These are phyloP conservation scores for Citrus maxima DNA, from an alignment of 345 rosid species.

Conservation along the genomic window DNA sequence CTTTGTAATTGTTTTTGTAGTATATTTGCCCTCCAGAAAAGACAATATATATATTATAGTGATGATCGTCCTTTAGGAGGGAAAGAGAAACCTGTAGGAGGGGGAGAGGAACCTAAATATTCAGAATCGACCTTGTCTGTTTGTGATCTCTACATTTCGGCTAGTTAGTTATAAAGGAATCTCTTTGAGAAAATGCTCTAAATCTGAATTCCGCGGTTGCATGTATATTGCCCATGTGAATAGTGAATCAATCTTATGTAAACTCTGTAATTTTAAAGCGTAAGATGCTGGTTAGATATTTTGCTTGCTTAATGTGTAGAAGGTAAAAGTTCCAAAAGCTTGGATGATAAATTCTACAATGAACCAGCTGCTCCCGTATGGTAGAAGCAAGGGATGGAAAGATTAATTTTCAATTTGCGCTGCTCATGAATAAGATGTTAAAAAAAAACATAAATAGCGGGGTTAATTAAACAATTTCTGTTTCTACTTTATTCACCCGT, in stretches of 20 bases:
- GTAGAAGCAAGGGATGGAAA: no score
- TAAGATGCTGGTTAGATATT: background rate
- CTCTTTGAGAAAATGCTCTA: background rate
- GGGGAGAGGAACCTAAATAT: background rate
- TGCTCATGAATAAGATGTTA: no score
- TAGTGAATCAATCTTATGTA: background rate
- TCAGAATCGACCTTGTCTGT: background rate
- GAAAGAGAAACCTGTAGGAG: background rate
- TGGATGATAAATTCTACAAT: no score
- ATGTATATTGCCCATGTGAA: background rate
- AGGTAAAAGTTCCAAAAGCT: no score
- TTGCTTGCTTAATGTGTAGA: no score
- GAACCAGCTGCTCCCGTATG: no score
- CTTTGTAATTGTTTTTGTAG: background rate
- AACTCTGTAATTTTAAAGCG: no score
- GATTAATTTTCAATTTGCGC: no score
- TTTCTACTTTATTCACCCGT: background rate
- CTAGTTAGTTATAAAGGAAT: conserved; percentile 1
- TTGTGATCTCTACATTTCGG: conserved; percentile 3
- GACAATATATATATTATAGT: background rate
- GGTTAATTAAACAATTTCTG: background rate
- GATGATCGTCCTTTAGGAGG: background rate
- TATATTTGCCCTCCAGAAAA: background rate
- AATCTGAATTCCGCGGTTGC: background rate
- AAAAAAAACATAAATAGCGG: no score